Evolutionary conservation across 2,329 filamentous ascomycete genomes (phyloP), one percentile per base, ranked within the genome.

Genomic region (Talaromyces sp.): DNA sequence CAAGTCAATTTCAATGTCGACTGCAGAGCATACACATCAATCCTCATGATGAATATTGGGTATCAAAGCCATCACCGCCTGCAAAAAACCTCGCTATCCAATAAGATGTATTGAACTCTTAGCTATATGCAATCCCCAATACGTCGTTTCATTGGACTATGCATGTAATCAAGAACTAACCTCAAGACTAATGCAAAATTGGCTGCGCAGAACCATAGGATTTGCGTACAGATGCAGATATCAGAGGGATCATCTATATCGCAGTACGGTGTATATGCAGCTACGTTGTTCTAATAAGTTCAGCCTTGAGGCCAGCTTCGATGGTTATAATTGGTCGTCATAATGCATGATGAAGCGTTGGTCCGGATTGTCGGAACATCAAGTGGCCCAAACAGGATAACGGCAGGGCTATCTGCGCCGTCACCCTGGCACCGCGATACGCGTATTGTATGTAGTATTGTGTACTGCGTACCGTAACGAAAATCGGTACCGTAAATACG

Each of bases 361-460:
- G 60, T 52, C 60, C 60, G 60, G 49, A 54, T 47, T 62, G 47
- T 62, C 60, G 60, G 60, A 62, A 52, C 27, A 31, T 13, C 45
- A 19, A 43, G 33, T 43, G 11, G 39, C 24, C 56, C 39, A 59
- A 59, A 59, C 39, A 59, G 56, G 56, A 45, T 27, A 59, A 43
- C n/a, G 56, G 35, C 39, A 43, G 56, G 56, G 37, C 11, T 43
- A 41, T 13, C 13, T 58, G 52, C n/a, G 22, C 10, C 19, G 8
- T 6, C 27, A 31, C 27, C 27, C 27, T 13, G 27, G 13, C 13
- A 31, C 1, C 35, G 11, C 35, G 27, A 27, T 49, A 16, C 22
- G 24, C 24, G 50, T 54, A 54, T 37, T 35, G n/a, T 56, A 14
- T 14, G 16, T 37, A 19, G n/a, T 56, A 14, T 14, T 9, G 33